Conservation (phyloP, 2,329 filamentous ascomycete species). For the Cladosporium sp. region DNA sequence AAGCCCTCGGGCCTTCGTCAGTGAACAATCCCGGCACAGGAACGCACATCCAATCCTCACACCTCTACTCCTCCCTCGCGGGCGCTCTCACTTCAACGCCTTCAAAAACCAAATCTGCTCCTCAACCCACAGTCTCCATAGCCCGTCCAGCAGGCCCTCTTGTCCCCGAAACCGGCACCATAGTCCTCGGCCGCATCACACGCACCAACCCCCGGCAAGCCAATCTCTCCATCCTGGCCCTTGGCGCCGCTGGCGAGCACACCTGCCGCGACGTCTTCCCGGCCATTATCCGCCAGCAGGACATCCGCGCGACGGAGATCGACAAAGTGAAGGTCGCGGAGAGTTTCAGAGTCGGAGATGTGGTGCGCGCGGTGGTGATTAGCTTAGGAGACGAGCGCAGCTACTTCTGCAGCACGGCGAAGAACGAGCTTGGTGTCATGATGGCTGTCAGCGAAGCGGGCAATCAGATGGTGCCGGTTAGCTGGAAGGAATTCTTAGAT, state of each 20-base stretch:
- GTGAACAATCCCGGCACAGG: slow-evolving; percentile 73
- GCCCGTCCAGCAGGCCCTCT: slow-evolving; percentile 60
- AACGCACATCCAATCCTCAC: slow-evolving; percentile 72
- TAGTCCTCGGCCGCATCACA: slow-evolving; percentile 79
- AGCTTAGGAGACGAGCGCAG: slow-evolving; percentile 85
- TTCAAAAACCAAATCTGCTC: slow-evolving; percentile 52
- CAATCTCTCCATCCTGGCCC: slow-evolving; percentile 78
- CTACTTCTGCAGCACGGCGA: slow-evolving; percentile 90
- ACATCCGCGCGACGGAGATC: slow-evolving; percentile 92
- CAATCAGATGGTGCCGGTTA: slow-evolving; percentile 87
- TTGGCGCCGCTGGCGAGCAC: slow-evolving; percentile 51
- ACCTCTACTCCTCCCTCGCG: slow-evolving; percentile 77
- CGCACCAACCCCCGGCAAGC: slow-evolving; percentile 82
- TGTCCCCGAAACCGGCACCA: slow-evolving; percentile 76
- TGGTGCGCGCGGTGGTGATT: slow-evolving; percentile 80
- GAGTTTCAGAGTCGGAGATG: slow-evolving; percentile 86
- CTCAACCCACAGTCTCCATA: slow-evolving; percentile 36
- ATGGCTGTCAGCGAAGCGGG: slow-evolving; percentile 86
- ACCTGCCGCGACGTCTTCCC: slow-evolving; percentile 28
- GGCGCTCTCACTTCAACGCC: slow-evolving; percentile 50
- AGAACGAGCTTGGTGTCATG: slow-evolving; percentile 88
- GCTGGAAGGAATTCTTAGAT: slow-evolving; percentile 93
- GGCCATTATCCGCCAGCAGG: slow-evolving; percentile 54
- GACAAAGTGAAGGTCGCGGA: slow-evolving; percentile 89
- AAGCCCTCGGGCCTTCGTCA: slow-evolving; percentile 65